Evolutionary conservation across 73 alveolate genomes (phyloP), one percentile per base, ranked within the genome.

Genomic region (Symbiodinium pilosum): DNA sequence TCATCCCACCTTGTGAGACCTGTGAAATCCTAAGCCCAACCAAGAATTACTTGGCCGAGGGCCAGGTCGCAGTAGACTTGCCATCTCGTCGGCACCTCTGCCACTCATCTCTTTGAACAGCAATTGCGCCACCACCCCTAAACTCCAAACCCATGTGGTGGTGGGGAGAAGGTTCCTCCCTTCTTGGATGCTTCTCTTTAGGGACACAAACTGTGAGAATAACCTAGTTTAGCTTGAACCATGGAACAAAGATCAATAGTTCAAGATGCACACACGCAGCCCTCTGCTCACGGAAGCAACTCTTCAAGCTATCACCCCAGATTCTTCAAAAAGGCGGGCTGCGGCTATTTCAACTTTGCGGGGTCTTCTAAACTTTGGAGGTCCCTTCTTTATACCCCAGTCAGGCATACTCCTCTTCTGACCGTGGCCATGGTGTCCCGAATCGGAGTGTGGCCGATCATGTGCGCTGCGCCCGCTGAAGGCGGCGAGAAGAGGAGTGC

Each of bases 21-120:
- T n/a, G n/a, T n/a, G n/a, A n/a, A 81, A 2, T 18, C 43, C 4
- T 30, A 41, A 39, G 44, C 91, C 21, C 68, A 28, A 41, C 28
- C n/a, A n/a, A 36, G 39, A 83, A 40, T 28, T 34, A 69, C 85
- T 20, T 40, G 86, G 95, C 87, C 42, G 87, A 88, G 95, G 85
- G 44, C 95, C 95, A 88, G 95, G 95, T 88, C 95, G 95, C 95
- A 88, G 73, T 88, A 88, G 95, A 88, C 95, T 88, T 88, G 95
- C 95, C 95, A 88, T 59, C 95, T 83, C 69, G 86, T 88, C 44
- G 54, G 83, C 95, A 88, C 95, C 95, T 88, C 95, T 38, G 83
- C 28, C 77, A 59, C 36, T 59, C 77, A 59, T 59, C 77, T 59
- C 77, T 59, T 32, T 32, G 36, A 24, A 18, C 39, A 3, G 77